Percentiles rank a stretch among this genome's conserved stretches.
phyloP scores from a whole-genome alignment of 108 stramenopile genomes.

The Parietichytrium sp. region DNA sequence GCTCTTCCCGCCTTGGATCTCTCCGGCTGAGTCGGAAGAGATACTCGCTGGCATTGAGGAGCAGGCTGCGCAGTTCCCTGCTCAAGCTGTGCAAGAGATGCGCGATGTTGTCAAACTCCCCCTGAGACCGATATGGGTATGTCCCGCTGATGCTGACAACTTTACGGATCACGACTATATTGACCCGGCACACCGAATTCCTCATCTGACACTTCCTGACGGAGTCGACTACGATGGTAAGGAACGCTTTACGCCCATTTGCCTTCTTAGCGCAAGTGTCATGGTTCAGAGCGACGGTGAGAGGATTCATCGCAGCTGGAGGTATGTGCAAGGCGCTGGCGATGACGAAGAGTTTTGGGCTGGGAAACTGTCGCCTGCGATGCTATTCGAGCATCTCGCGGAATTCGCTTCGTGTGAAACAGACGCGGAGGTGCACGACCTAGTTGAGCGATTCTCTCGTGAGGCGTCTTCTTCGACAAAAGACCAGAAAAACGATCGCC shows the following conservation, averaged over 20 bases:
- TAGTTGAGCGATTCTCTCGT: too few species aligned
- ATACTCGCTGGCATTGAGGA: not conserved
- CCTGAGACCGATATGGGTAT: slow-evolving; percentile 10
- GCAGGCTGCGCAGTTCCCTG: not conserved
- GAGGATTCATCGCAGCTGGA: not conserved
- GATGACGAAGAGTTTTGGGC: slow-evolving; percentile 37
- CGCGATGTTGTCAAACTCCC: not conserved
- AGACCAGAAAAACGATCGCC: too few species aligned
- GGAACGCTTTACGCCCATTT: not conserved
- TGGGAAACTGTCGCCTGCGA: not conserved
- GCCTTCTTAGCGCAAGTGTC: not conserved
- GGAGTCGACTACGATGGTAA: not conserved
- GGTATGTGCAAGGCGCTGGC: slow-evolving; percentile 7
- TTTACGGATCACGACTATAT: not conserved
- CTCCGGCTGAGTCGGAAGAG: not conserved
- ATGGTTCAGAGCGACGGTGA: not conserved
- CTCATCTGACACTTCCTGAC: not conserved
- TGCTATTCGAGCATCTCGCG: not conserved
- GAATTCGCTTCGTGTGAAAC: not conserved
- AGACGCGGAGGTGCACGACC: too few species aligned
- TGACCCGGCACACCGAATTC: not conserved
- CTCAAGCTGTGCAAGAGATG: not conserved
- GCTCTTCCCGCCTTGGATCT: slow-evolving; percentile 6
- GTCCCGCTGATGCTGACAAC: too few species aligned
- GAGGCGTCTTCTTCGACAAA: too few species aligned